phyloP scores from a whole-genome alignment of 2,329 filamentous ascomycete species.

The Talaromyces sp. region DNA sequence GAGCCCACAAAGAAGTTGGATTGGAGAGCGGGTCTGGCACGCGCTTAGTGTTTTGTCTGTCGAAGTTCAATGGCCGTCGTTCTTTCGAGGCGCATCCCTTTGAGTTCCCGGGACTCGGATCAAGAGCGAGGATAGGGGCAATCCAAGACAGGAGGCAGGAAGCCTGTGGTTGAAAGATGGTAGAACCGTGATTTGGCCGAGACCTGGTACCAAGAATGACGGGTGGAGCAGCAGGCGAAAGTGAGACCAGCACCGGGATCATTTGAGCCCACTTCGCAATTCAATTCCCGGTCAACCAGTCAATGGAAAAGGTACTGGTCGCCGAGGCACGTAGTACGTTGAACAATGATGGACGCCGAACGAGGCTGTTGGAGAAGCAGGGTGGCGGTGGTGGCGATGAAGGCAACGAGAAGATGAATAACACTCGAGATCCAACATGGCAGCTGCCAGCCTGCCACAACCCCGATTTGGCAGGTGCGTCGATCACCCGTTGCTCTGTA shows the following conservation, averaged over 20 bases:
- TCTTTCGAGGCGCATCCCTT: background rate
- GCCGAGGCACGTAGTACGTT: too few species aligned
- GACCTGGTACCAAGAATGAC: background rate
- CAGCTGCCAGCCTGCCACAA: background rate
- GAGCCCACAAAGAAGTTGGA: background rate
- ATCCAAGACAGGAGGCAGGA: background rate
- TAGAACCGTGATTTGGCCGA: background rate
- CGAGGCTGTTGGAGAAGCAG: background rate
- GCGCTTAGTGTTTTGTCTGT: background rate
- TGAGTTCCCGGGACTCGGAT: background rate
- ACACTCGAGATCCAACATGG: background rate
- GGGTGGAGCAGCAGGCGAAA: background rate
- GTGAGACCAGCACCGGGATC: background rate
- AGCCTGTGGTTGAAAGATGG: background rate
- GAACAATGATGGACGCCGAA: too few species aligned
- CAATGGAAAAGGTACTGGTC: background rate
- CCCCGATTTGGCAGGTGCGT: background rate
- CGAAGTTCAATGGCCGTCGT: background rate
- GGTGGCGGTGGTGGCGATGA: background rate
- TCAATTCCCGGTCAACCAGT: background rate
- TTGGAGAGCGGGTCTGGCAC: background rate
- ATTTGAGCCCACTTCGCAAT: background rate
- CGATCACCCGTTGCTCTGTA: background rate
- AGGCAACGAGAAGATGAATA: background rate
- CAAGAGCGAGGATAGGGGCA: background rate